Evolutionary conservation across 805 yeast genomes (phyloP).

Genomic region (Ogataea angusta): DNA sequence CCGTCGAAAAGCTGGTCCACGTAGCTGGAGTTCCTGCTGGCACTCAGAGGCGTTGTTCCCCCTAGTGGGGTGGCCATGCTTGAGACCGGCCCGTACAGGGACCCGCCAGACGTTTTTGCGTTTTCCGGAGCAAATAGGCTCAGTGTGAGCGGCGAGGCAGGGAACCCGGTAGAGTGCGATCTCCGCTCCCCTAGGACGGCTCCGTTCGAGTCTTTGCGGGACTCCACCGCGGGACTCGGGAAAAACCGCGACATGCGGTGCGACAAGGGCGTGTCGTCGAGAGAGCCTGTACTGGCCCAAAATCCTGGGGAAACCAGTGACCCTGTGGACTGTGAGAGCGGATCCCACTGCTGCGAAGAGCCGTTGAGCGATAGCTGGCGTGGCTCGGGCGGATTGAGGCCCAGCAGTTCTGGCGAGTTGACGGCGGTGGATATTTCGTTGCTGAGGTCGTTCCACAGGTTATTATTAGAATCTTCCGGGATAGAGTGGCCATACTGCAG

Average conservation of each 20-base stretch:
- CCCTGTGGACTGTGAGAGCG: slow-evolving; percentile 8
- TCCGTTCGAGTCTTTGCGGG: slow-evolving; percentile 15
- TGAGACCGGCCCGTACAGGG: neutral
- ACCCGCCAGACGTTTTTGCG: slow-evolving; percentile 1
- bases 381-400: neutral
- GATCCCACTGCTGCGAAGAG: neutral
- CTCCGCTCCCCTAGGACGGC: slow-evolving; percentile 11
- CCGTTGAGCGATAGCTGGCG: neutral
- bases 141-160: slow-evolving; percentile 21
- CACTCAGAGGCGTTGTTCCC: slow-evolving; percentile 11
- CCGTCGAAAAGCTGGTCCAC: slow-evolving; percentile 22
- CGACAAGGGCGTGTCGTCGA: slow-evolving; percentile 25
- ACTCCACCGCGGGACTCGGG: slow-evolving; percentile 32
- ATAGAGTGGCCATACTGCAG: slow-evolving; percentile 3
- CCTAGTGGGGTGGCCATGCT: slow-evolving; percentile 5
- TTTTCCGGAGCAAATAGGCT: slow-evolving; percentile 13
- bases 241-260: slow-evolving; percentile 34
- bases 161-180: slow-evolving; percentile 22
- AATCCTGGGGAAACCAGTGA: slow-evolving; percentile 25
- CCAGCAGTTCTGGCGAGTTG: slow-evolving; percentile 4
- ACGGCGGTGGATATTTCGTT: slow-evolving; percentile 10
- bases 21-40: slow-evolving; percentile 5
- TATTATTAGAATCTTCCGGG: neutral
- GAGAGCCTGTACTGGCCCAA: slow-evolving; percentile 23
- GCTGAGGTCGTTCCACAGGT: slow-evolving; percentile 21